Percentiles rank a stretch among this genome's conserved stretches.
Conservation (phyloP, 148 eudicot species). For the Polygonum maritimum region DNA sequence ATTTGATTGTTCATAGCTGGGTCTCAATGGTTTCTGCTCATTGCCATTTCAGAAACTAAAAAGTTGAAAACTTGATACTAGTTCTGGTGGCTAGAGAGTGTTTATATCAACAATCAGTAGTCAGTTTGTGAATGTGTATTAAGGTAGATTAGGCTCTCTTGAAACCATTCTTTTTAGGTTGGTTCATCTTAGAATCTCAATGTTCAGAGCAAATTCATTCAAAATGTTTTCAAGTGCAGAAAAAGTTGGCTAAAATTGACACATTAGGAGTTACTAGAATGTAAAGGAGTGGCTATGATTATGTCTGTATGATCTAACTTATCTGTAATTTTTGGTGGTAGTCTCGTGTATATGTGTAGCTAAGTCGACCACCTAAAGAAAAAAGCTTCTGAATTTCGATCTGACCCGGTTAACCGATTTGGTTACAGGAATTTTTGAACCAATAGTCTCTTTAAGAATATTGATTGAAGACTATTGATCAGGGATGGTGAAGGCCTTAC, state of each 20-base stretch:
- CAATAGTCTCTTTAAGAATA: neutral
- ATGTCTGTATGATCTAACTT: neutral
- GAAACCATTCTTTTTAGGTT: neutral
- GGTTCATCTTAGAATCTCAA: neutral
- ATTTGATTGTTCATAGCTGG: neutral
- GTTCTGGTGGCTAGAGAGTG: neutral
- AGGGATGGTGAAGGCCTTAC: neutral
- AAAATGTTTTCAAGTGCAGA: neutral
- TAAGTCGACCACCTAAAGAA: neutral
- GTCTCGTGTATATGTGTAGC: neutral
- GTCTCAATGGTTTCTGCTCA: neutral
- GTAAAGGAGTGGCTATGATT: neutral
- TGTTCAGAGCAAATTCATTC: neutral
- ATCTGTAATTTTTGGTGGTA: neutral
- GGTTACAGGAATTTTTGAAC: neutral
- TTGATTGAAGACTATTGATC: neutral
- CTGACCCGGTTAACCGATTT: neutral
- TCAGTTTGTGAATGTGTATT: neutral
- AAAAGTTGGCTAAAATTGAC: neutral
- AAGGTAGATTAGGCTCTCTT: neutral
- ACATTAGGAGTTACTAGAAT: neutral
- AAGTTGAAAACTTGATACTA: neutral
- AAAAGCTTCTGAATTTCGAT: neutral
- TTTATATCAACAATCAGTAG: neutral
- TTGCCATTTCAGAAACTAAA: neutral